Conservation (phyloP, 2,329 filamentous ascomycete species). For the Aspergillus aculeatus region DNA sequence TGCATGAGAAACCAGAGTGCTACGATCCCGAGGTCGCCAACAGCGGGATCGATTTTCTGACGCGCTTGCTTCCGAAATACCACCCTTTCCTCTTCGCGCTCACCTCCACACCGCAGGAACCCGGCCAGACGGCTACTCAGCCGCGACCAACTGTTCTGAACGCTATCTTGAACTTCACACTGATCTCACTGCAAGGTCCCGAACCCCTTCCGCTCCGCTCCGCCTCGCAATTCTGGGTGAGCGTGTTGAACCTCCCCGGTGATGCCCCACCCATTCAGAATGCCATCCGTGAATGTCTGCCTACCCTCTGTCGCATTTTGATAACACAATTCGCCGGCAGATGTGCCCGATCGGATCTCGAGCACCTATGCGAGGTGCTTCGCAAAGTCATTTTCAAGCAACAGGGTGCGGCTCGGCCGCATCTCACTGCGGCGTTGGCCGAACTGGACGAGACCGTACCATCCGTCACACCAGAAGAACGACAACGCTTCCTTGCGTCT, state of each 20-base stretch:
- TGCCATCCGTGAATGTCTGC: constrained; percentile 37
- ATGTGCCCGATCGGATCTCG: constrained; percentile 47
- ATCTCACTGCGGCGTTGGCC: constrained; percentile 38
- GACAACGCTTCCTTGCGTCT: constrained; percentile 43
- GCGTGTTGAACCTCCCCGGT: constrained; percentile 36
- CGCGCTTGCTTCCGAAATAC: constrained; percentile 44
- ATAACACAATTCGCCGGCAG: constrained; percentile 43
- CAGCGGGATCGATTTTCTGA: constrained; percentile 47
- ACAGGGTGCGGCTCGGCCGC: constrained; percentile 38
- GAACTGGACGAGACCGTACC: constrained; percentile 25
- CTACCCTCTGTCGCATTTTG: constrained; percentile 40
- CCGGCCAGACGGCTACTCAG: constrained; percentile 4
- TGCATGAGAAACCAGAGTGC: constrained; percentile 33
- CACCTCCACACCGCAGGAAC: constrained; percentile 23
- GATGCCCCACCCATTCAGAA: constrained; percentile 27
- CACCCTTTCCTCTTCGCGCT: constrained; percentile 39
- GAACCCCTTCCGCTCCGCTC: constrained; percentile 50
- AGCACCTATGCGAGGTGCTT: constrained; percentile 43
- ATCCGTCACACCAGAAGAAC: constrained; percentile 34
- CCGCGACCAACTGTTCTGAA: constrained; percentile 31
- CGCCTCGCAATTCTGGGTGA: constrained; percentile 46
- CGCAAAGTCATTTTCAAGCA: constrained; percentile 44
- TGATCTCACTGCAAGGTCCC: constrained; percentile 40
- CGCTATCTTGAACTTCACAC: constrained; percentile 41
- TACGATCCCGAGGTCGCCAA: constrained; percentile 46